Evolutionary conservation across 1,284 basidiomycete species (phyloP).

Genomic region (Vanrija sp.): DNA sequence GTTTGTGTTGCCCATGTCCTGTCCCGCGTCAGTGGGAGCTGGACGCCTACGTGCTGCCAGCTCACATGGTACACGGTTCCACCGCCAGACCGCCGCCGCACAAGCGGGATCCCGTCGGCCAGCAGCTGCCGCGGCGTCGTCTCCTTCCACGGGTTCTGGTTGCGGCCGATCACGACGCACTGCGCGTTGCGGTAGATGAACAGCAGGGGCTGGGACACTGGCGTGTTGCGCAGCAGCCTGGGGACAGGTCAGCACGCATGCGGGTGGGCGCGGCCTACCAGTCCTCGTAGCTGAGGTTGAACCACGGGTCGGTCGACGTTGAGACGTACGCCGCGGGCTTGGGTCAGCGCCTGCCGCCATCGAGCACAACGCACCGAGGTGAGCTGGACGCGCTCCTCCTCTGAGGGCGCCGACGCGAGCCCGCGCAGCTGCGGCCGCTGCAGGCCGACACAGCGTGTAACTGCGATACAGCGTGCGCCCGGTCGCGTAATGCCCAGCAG

Average conservation of each 20-base stretch:
- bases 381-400: slow-evolving; percentile 1
- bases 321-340: slow-evolving; percentile 67
- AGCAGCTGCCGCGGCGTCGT: slow-evolving; percentile 65
- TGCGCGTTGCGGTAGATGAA: slow-evolving; percentile 85
- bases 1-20: slow-evolving; percentile 97
- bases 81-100: slow-evolving; percentile 88
- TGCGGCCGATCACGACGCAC: slow-evolving; percentile 90
- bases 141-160: slow-evolving; percentile 97
- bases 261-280: slow-evolving; percentile 57
- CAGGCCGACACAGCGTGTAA: not conserved
- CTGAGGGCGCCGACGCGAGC: not conserved
- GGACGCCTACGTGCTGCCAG: slow-evolving; percentile 19
- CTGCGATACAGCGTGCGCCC: no score
- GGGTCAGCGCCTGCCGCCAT: not conserved
- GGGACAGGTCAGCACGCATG: not conserved
- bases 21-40: not conserved
- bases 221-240: slow-evolving; percentile 79
- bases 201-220: slow-evolving; percentile 65
- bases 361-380: not conserved
- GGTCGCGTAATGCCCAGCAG: no score
- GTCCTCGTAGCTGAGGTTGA: slow-evolving; percentile 91
- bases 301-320: slow-evolving; percentile 76
- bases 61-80: slow-evolving; percentile 95
- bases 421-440: no score
- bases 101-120: slow-evolving; percentile 64